Base-by-base conservation (phyloP, 495 filamentous ascomycete species). In the Pyrenula massariospora region DNA sequence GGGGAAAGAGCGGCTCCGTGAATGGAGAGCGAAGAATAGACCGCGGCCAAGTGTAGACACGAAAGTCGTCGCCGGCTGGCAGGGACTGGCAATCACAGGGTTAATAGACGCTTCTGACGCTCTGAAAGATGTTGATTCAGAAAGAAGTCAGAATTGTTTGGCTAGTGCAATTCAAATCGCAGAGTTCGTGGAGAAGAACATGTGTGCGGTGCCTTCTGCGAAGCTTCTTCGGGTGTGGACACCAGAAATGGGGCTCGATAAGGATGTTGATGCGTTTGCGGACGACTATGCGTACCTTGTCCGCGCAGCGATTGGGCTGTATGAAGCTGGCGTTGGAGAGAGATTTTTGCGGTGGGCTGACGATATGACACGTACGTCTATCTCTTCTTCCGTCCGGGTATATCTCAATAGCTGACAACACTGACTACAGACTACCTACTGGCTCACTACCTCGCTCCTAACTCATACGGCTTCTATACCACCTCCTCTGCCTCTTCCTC, bases 261-360 rank as follows among this genome's bases (percentile, higher is more conserved):
- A 23, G 77, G 86, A 8, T 36, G 87, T 84, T 0, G 75, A 75
- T 3, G 93, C 82, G 0, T 95, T 97, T 68, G 91, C 91, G 3
- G 93, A 98, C 60, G 93, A 98, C 67, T 98, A 97, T 67, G 91
- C 93, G 2, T 96, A 88, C 68, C 63, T 97, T 54, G 89, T 91
- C 52, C 79, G 84, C 24, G 94, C 91, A 0, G 73, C 96, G 20
- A 73, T 97, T 53, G 84, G 93, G 60, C 77, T 98, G 58, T 96
- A 96, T 64, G 85, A 95, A 68, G 81, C 87, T 3, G 95, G 91
- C 0, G 87, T 89, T 60, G 84, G 96, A 47, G 85, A 87, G 59
- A 69, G 71, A 58, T 92, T 87, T 70, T 77, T 97, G 12, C 72
- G 84, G 53, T 93, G 89, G 76, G 94, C 93, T 0, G 86, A 93